Percentiles rank a stretch among this genome's conserved stretches.
phyloP scores from a whole-genome alignment of 352 stramenopile genomes.

The Plasmopara halstedii region DNA sequence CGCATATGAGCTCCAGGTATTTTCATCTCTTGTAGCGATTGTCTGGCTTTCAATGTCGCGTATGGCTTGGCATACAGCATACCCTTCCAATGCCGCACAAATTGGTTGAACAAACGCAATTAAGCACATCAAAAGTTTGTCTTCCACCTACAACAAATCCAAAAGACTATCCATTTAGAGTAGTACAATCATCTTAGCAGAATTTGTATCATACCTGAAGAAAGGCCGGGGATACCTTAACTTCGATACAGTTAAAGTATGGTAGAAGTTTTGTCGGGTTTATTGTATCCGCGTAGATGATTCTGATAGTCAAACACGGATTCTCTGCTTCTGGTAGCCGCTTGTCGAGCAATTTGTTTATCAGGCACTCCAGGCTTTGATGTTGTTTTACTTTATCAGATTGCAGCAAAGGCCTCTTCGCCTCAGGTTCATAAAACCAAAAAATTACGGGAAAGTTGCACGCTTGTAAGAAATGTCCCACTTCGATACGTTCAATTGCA shows the following conservation, averaged over 20 bases:
- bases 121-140: conserved; percentile 40
- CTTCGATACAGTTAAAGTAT: conserved; percentile 65
- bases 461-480: conserved; percentile 62
- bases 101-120: conserved; percentile 39
- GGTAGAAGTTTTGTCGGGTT: conserved; percentile 33
- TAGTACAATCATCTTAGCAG: neutral
- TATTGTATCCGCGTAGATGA: conserved; percentile 56
- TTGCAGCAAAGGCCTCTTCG: conserved; percentile 22
- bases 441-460: conserved; percentile 75
- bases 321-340: conserved; percentile 24
- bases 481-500: conserved; percentile 36
- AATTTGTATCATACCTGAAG: conserved; percentile 44
- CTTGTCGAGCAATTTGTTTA: conserved; percentile 30
- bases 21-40: neutral
- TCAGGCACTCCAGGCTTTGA: conserved; percentile 21
- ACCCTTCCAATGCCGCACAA: conserved; percentile 27
- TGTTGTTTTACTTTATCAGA: conserved; percentile 37
- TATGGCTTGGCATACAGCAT: conserved; percentile 1
- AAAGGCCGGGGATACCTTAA: conserved; percentile 43
- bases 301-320: conserved; percentile 30
- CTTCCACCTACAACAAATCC: conserved; percentile 34
- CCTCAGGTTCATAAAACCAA: conserved; percentile 27
- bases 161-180: neutral
- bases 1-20: conserved; percentile 16
- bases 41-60: neutral